Base-by-base conservation (phyloP, 176 grass and related monocot genomes). In the Tillandsia leiboldiana region DNA sequence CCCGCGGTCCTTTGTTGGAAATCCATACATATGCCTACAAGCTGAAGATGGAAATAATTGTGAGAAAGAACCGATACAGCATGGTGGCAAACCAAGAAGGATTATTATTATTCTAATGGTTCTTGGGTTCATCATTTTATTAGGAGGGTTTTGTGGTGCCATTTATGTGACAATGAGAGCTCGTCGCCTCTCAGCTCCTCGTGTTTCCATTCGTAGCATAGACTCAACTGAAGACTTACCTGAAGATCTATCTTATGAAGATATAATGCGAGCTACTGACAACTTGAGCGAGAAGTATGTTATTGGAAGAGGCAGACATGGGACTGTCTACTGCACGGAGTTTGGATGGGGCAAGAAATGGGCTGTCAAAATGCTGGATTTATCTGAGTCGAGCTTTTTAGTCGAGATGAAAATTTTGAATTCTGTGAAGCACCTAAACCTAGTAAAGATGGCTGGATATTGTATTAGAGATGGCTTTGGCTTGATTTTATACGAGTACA, bases 401-500 rank as follows among this genome's bases (percentile, higher is more conserved):
- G 26, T 78, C 29, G 84, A 91, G 72, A 73, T 91, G 70, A 86
- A 81, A 68, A 81, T 87, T 59, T 15, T 84, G 2, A 83, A 74
- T 74, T 81, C 48, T 3, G 72, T 90, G 29, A 90, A 68, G 80
- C 87, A 86, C 59, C 66, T 83, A 0, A 90, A 90, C 71, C 76
- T 90, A 3, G 20, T 90, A 11, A 83, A 13, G 58, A 90, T 90
- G 87, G 83, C 70, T 2, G 87, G 87, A 0, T 83, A 90, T 84
- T 90, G 80, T 70, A 83, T 86, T 29, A 76, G 87, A 11, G 53
- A 75, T 2, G 72, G 24, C 3, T 10, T 81, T 3, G 80, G 87
- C 7, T 26, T 90, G 9, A 90, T 90, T 2, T 47, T 90, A 11
- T 72, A 73, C 0, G 87, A 90, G 10, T 90, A 81, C 77, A 83